A percentile compares a stretch with the other conserved stretches of the same genome.
These are phyloP conservation scores for Clarireedia hainanense DNA, from an alignment of 2,329 filamentous ascomycete genomes.

Conservation along the genomic window DNA sequence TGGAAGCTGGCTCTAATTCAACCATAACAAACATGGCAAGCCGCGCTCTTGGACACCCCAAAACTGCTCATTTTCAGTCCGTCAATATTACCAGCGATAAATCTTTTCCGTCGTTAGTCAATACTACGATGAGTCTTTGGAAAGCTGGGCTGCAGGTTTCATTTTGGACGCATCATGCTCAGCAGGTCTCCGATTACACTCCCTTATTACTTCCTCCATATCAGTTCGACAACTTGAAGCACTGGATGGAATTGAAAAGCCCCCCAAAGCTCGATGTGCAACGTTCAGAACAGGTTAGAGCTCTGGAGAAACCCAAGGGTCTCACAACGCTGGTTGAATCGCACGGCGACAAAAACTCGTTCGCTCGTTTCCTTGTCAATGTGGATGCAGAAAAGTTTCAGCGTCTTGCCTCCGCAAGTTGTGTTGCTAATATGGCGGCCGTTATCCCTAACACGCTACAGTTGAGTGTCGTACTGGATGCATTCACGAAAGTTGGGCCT, in stretches of 20 bases:
- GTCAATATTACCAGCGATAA: neutral
- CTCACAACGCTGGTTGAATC: too few relatives aligned
- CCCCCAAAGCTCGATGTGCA: neutral
- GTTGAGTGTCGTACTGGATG: too few relatives aligned
- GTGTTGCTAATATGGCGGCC: too few relatives aligned
- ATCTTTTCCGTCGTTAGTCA: neutral
- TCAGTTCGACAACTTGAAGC: conserved; percentile 30
- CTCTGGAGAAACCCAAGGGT: neutral
- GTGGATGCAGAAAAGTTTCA: too few relatives aligned
- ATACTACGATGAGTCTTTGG: neutral
- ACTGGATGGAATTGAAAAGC: conserved; percentile 27
- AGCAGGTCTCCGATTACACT: neutral
- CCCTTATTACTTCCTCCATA: conserved; percentile 27
- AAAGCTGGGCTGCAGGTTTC: neutral
- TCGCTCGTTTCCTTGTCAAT: too few relatives aligned
- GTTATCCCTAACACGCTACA: too few relatives aligned
- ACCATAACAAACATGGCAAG: conserved; percentile 29
- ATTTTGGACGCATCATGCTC: conserved; percentile 1
- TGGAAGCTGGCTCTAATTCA: conserved; percentile 30
- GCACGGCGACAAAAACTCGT: too few relatives aligned
- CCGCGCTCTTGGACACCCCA: neutral
- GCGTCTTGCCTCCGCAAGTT: too few relatives aligned
- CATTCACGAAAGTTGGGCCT: too few relatives aligned
- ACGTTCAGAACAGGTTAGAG: conserved; percentile 5
- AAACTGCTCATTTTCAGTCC: neutral